These are phyloP conservation scores for Ogataea allantospora DNA, from an alignment of 805 yeast genomes.

Conservation along the genomic window DNA sequence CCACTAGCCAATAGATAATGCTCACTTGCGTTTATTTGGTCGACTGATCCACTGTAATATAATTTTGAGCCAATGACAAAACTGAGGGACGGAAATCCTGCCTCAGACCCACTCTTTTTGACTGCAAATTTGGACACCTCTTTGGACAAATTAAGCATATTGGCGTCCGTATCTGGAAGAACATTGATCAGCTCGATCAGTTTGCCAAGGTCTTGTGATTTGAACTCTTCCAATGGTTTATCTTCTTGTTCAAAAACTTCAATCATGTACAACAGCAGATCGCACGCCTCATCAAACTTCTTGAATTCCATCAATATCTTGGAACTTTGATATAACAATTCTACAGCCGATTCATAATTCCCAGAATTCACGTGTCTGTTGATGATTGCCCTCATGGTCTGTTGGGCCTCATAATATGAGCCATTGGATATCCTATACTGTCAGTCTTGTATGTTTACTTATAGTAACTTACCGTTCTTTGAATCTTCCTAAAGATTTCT, in stretches of 20 bases:
- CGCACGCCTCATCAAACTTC: conserved; percentile 81
- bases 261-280: conserved; percentile 68
- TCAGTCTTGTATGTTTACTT: not conserved
- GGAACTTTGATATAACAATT: conserved; percentile 70
- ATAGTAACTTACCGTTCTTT: conserved; percentile 39
- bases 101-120: conserved; percentile 45
- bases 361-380: conserved; percentile 75
- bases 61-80: conserved; percentile 70
- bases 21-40: conserved; percentile 29
- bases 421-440: conserved; percentile 60
- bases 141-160: conserved; percentile 63
- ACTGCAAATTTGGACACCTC: conserved; percentile 68
- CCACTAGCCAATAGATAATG: conserved; percentile 27
- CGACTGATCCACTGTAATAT: conserved; percentile 34
- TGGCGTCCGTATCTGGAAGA: conserved; percentile 53
- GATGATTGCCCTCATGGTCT: conserved; percentile 85
- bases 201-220: conserved; percentile 32
- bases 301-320: conserved; percentile 62
- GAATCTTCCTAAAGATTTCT: conserved; percentile 63
- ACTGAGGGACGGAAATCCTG: conserved; percentile 77
- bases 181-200: conserved; percentile 41
- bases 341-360: conserved; percentile 69
- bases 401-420: conserved; percentile 93
- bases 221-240: conserved; percentile 33
- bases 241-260: conserved; percentile 57